Percentiles rank a stretch among this genome's conserved stretches.
These are phyloP conservation scores for Trichophyton verrucosum DNA, from an alignment of 2,329 filamentous ascomycete genomes.

Conservation along the genomic window DNA sequence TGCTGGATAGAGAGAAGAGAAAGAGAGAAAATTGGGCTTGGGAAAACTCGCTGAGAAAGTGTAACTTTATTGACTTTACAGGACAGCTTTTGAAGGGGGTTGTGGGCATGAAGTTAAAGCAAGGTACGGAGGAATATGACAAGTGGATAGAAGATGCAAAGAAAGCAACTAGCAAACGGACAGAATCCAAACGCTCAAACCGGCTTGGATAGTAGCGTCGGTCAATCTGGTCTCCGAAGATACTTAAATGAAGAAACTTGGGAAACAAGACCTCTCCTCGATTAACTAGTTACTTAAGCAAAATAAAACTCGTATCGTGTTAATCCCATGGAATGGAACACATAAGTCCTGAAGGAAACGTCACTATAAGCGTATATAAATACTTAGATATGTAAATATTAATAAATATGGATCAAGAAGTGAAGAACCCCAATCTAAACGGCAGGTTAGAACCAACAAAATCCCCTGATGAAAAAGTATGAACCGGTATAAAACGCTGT, in stretches of 20 bases:
- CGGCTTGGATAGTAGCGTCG: background rate
- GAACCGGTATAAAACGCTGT: conserved; percentile 2
- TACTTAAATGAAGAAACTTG: background rate
- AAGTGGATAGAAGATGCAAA: conserved; percentile 66
- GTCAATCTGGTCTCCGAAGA: background rate
- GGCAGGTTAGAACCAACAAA: background rate
- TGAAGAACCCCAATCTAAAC: background rate
- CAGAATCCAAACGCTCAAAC: conserved; percentile 22
- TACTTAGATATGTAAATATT: background rate
- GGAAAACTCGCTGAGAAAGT: conserved; percentile 81
- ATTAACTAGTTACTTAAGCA: background rate
- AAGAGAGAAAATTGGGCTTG: conserved; percentile 83
- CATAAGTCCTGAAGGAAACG: background rate
- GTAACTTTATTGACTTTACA: conserved; percentile 95
- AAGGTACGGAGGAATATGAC: conserved; percentile 51
- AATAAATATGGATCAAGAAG: background rate
- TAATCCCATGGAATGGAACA: background rate
- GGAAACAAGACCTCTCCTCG: background rate
- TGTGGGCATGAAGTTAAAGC: conserved; percentile 55
- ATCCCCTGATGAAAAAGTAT: background rate
- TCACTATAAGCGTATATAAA: background rate
- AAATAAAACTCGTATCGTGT: background rate
- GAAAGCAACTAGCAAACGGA: conserved; percentile 30
- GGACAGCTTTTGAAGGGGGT: conserved; percentile 83
- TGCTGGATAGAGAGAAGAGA: conserved; percentile 63